Evolutionary conservation across 2,329 filamentous ascomycete species (phyloP).

Genomic region (Pyrenochaeta sp.): DNA sequence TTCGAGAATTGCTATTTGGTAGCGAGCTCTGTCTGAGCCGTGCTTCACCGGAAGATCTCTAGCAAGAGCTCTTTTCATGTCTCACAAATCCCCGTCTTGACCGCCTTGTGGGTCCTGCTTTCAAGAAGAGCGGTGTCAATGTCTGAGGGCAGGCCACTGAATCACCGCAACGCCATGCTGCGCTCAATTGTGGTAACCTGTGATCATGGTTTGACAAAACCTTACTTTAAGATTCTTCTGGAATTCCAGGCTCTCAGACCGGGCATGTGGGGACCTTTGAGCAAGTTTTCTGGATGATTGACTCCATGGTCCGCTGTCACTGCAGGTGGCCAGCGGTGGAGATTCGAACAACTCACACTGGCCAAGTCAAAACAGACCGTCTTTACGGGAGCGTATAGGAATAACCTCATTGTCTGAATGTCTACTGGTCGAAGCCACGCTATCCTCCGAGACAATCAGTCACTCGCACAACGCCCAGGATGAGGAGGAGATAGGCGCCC

Average conservation of each 20-base stretch:
- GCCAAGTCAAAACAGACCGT: conserved; percentile 22
- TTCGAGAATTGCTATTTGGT: conserved; percentile 6
- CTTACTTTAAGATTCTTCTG: conserved; percentile 17
- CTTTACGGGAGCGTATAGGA: conserved; percentile 7
- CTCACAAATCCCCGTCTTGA: conserved; percentile 14
- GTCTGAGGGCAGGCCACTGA: conserved; percentile 40
- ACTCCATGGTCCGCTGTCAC: conserved; percentile 21
- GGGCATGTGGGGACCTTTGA: conserved; percentile 15
- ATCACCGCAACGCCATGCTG: conserved; percentile 25
- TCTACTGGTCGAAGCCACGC: conserved; percentile 12
- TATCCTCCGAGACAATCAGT: conserved; percentile 17
- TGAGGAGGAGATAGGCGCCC: conserved; percentile 13
- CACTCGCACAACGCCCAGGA: conserved; percentile 18
- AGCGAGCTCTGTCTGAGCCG: conserved; percentile 15
- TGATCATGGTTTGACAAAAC: conserved; percentile 14
- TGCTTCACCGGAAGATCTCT: conserved; percentile 27
- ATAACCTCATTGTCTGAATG: neutral
- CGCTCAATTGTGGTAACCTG: conserved; percentile 25
- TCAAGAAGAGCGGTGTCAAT: conserved; percentile 29
- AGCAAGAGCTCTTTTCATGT: conserved; percentile 29
- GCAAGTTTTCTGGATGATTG: conserved; percentile 14
- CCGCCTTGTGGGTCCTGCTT: conserved; percentile 14
- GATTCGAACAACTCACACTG: conserved; percentile 37
- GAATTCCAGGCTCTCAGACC: conserved; percentile 14
- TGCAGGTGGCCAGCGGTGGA: conserved; percentile 37